Evolutionary conservation across 2,329 filamentous ascomycete genomes (phyloP), one percentile per base, ranked within the genome.

Genomic region (Scytalidium lignicola): DNA sequence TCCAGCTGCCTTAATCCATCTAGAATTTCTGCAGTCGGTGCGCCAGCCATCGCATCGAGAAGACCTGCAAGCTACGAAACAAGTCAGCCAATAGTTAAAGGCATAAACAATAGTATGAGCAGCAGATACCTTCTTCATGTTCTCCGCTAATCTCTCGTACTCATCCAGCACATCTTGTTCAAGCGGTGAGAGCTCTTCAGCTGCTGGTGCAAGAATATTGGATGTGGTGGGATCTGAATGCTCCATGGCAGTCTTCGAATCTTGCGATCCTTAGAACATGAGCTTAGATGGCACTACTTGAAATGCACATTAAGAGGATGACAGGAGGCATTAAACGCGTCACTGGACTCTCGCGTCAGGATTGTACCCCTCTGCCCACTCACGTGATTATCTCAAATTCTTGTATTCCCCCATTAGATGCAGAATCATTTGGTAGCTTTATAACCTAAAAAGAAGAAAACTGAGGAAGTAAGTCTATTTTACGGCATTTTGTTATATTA

Each of bases 131-230:
- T 86, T 86, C 63, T 95, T 95, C 78, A 99, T 85, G 65, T 97
- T 99, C 59, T 86, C 85, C 0, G 92, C 81, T 26, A 99, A 72
- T 13, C 86, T 79, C 58, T 92, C 83, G 64, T 99, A 99, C 69
- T 99, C 93, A 54, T 97, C 90, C 1, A 99, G 75, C 1, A 99
- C 86, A 65, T 97, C 90, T 67, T 96, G 91, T 72, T 99, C 91
- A 7, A 95, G 79, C 3, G 90, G 86, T 1, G 85, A 79, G 53
- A 96, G 74, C 60, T 85, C 81, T 19, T 65, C 63, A 29, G 49
- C 50, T 43, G 76, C 75, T 2, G 49, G 40, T 43, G 48, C 43
- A 23, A 51, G 43, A 21, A 48, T 43, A 20, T 41, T 39, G 1
- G 47, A 21, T 17, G 52, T 47, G 42, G 50, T 53, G 17, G 47